A percentile compares a stretch with the other conserved stretches of the same genome.
Evolutionary conservation across 1,284 basidiomycete genomes (phyloP).

Genomic region (Rhodofomes roseus): DNA sequence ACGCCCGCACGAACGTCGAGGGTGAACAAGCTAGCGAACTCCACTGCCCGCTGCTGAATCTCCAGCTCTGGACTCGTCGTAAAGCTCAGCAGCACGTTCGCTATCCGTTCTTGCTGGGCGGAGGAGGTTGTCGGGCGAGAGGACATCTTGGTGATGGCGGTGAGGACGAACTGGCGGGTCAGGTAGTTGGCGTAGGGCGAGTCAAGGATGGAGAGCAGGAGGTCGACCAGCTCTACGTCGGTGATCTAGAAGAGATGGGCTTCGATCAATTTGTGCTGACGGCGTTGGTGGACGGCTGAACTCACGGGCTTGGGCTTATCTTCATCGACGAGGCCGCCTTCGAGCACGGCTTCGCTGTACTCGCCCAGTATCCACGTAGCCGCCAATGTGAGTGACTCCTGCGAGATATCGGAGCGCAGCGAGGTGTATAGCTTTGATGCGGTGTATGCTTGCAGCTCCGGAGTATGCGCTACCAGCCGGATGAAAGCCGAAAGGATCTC

Average conservation of each 20-base stretch:
- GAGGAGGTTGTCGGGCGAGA: conserved; percentile 65
- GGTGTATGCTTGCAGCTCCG: conserved; percentile 95
- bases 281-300: neutral
- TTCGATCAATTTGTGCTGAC: neutral
- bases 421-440: conserved; percentile 90
- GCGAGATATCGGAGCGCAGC: conserved; percentile 89
- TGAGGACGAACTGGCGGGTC: conserved; percentile 90
- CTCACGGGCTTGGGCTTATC: conserved; percentile 72
- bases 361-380: conserved; percentile 97
- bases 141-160: conserved; percentile 88
- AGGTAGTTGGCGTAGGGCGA: conserved; percentile 94
- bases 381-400: conserved; percentile 91
- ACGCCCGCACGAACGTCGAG: conserved; percentile 85
- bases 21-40: conserved; percentile 84
- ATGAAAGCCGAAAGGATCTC: conserved; percentile 96
- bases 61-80: conserved; percentile 89
- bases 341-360: conserved; percentile 89
- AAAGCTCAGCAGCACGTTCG: conserved; percentile 72
- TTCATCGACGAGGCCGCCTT: conserved; percentile 88
- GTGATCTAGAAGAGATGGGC: conserved; percentile 47
- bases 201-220: conserved; percentile 84
- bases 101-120: conserved; percentile 75
- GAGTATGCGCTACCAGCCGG: conserved; percentile 94
- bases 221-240: conserved; percentile 83
- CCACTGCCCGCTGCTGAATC: conserved; percentile 93